phyloP scores from a whole-genome alignment of 257 asterid species.

The Misopates orontium region DNA sequence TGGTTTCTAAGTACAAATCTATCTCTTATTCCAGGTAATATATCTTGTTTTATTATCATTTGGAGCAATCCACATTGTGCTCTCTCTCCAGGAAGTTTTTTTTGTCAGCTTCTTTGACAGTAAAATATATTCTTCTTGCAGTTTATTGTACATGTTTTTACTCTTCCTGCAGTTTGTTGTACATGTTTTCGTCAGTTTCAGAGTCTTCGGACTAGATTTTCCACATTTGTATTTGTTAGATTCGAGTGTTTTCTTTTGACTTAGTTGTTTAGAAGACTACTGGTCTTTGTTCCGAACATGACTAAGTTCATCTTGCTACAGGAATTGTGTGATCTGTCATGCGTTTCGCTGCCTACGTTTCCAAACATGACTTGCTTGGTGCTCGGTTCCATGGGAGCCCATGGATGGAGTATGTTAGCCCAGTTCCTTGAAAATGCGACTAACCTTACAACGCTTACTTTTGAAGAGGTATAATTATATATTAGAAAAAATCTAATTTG shows the following conservation, averaged over 20 bases:
- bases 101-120: neutral
- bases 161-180: no score
- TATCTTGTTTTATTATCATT: no score
- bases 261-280: neutral
- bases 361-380: neutral
- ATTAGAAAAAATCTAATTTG: neutral
- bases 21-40: no score
- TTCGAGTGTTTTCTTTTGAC: neutral
- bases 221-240: neutral
- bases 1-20: no score
- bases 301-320: neutral
- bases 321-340: neutral
- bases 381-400: neutral
- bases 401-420: constrained; percentile 2
- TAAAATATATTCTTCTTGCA: neutral
- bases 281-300: no score
- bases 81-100: no score
- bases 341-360: neutral
- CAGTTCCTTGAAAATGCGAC: constrained; percentile 5
- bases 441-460: neutral
- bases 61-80: no score
- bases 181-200: no score
- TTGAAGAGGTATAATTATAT: neutral
- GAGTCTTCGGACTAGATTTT: neutral
- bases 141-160: neutral